These are phyloP conservation scores for Citrus australasica DNA, from an alignment of 345 rosid genomes.

Conservation along the genomic window DNA sequence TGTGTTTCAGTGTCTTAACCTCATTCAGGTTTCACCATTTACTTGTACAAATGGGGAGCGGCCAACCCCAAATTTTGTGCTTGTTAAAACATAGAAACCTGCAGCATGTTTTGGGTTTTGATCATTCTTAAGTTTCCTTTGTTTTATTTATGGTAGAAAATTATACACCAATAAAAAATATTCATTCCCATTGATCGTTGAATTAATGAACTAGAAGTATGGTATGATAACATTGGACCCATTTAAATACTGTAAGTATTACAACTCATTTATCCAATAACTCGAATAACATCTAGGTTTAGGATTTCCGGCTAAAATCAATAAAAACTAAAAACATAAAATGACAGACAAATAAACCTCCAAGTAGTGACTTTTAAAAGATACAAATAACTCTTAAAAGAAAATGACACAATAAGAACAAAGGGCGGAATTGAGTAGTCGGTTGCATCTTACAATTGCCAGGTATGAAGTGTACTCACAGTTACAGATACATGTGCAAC, in stretches of 20 bases:
- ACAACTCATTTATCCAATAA: background rate
- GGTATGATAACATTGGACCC: background rate
- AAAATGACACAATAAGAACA: background rate
- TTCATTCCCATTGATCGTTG: background rate
- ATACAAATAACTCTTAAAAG: background rate
- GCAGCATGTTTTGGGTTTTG: background rate
- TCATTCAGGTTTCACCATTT: background rate
- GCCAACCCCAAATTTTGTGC: conserved; percentile 2
- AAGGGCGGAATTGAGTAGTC: background rate
- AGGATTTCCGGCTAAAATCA: too few relatives aligned
- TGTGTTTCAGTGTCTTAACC: background rate
- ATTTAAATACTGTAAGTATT: too few relatives aligned
- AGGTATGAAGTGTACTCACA: background rate
- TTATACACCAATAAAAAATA: background rate
- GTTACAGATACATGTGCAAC: background rate
- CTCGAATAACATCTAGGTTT: background rate
- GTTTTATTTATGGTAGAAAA: background rate
- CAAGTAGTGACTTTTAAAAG: too few relatives aligned
- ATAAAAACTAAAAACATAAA: too few relatives aligned
- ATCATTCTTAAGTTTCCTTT: background rate
- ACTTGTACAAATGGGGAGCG: background rate
- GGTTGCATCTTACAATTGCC: background rate
- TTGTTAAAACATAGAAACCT: background rate
- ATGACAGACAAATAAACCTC: too few relatives aligned
- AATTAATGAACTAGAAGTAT: background rate